Percentiles rank a stretch among this genome's conserved stretches.
phyloP scores from a whole-genome alignment of 2,329 filamentous ascomycete genomes.

The Aspergillus sp. region DNA sequence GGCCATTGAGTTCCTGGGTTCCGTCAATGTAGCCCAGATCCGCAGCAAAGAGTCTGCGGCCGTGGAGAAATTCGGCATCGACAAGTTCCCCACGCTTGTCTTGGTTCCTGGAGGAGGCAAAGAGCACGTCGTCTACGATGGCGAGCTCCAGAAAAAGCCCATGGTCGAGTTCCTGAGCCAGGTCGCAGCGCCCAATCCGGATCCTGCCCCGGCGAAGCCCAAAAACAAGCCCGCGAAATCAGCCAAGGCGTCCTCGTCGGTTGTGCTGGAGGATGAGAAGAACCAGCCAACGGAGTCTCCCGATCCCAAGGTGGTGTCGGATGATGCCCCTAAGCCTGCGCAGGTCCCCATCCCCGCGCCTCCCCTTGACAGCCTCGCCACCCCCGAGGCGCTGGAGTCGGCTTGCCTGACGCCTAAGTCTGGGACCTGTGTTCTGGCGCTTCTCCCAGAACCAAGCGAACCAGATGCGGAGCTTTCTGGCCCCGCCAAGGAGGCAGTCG shows the following conservation, averaged over 20 bases:
- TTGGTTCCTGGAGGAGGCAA: constrained; percentile 71
- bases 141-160: constrained; percentile 79
- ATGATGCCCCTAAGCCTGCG: constrained; percentile 40
- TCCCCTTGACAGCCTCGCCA: constrained; percentile 65
- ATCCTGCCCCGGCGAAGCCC: constrained; percentile 56
- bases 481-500: constrained; percentile 53
- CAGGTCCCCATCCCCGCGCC: constrained; percentile 57
- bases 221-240: constrained; percentile 25
- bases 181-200: constrained; percentile 74
- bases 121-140: constrained; percentile 71
- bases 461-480: constrained; percentile 48
- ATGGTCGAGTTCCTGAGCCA: constrained; percentile 83
- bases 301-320: constrained; percentile 46
- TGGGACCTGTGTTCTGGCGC: constrained; percentile 77
- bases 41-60: constrained; percentile 74
- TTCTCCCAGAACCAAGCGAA: constrained; percentile 59
- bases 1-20: constrained; percentile 85
- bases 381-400: constrained; percentile 62
- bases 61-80: constrained; percentile 71
- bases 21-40: constrained; percentile 77
- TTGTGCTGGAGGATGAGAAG: constrained; percentile 20
- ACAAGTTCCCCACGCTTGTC: constrained; percentile 75
- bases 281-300: constrained; percentile 54
- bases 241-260: constrained; percentile 44
- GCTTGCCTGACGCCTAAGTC: constrained; percentile 75